Base-by-base conservation (phyloP, 2,329 filamentous ascomycete genomes). In the Cladophialophora psammophila region DNA sequence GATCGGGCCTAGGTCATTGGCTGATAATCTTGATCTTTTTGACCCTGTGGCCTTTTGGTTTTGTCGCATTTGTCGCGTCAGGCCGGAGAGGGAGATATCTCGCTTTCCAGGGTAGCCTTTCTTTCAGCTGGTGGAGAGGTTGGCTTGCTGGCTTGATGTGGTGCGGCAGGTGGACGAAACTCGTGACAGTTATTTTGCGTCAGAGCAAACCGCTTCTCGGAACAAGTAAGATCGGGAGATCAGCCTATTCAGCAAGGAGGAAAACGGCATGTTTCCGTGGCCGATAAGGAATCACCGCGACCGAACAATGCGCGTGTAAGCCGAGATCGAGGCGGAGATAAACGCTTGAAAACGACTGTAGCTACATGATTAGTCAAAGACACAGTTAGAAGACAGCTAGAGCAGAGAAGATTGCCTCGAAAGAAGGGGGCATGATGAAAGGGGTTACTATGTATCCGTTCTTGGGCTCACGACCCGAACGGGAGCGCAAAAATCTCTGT, bases 401-500 rank as follows among this genome's bases (percentile, higher is more conserved):
- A 57, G 38, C 54, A 18, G 18, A 57, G 32, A 20, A 38, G n/a
- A 57, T 35, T 40, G 54, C 38, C 20, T 56, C 38, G 4, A 57
- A 38, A 50, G 45, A 31, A 50, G 26, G 45, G 45, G 45, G 45
- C 12, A n/a, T 50, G 45, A 26, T 50, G 45, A 50, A 45, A 50
- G 45, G 45, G 45, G 45, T 50, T 50, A 50, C 45, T 50, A 50
- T 50, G 45, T 50, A 50, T 50, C 45, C 18, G 45, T 26, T 50
- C 18, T 10, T 50, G 18, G 45, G 45, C 18, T 20, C 45, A 26
- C 20, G 26, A 8, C 45, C 45, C 18, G 45, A 50, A 50, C 26
- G 35, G 54, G 32, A 8, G 45, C 45, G 52, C 60, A 56, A 61
- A 35, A 55, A 53, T 42, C 34, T 56, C 60, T 63, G 60, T 63